Conservation (phyloP, 208 protist species). For the Crithidia bombi region DNA sequence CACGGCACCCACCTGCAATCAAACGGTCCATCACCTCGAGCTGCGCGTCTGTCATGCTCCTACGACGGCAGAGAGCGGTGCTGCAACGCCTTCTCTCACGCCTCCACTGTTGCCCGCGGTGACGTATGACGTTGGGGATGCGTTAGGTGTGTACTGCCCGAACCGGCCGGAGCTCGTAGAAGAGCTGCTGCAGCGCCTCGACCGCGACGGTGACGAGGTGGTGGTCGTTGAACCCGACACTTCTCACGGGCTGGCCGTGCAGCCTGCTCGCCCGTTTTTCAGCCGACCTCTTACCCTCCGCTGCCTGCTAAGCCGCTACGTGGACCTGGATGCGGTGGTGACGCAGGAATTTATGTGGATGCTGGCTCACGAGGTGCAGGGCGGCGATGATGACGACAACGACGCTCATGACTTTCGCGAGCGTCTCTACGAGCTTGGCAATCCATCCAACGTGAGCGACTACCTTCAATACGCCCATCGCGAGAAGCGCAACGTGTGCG, state of each 20-base stretch:
- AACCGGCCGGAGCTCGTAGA: conserved; percentile 65
- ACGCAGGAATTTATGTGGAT: conserved; percentile 82
- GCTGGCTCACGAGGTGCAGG: conserved; percentile 54
- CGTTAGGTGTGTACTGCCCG: conserved; percentile 75
- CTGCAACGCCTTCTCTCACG: not conserved
- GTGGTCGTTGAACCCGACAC: conserved; percentile 51
- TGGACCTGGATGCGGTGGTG: conserved; percentile 83
- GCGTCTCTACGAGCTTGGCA: conserved; percentile 76
- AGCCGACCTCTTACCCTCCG: conserved; percentile 47
- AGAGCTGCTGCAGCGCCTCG: conserved; percentile 45
- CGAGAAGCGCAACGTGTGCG: conserved; percentile 88
- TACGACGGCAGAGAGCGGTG: not conserved
- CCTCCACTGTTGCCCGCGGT: not conserved
- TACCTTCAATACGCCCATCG: conserved; percentile 83
- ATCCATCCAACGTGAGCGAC: conserved; percentile 56
- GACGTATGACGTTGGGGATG: conserved; percentile 78
- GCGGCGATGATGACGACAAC: conserved; percentile 18
- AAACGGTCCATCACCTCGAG: conserved; percentile 71
- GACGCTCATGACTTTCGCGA: conserved; percentile 44
- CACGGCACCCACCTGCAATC: conserved; percentile 65
- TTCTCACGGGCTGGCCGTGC: conserved; percentile 53
- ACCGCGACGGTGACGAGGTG: conserved; percentile 42
- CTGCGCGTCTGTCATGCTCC: conserved; percentile 9
- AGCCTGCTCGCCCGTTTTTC: conserved; percentile 64
- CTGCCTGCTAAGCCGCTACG: conserved; percentile 63